A percentile compares a stretch with the other conserved stretches of the same genome.
Conservation (phyloP, 139 green algal species). For the Yamagishiella unicocca region DNA sequence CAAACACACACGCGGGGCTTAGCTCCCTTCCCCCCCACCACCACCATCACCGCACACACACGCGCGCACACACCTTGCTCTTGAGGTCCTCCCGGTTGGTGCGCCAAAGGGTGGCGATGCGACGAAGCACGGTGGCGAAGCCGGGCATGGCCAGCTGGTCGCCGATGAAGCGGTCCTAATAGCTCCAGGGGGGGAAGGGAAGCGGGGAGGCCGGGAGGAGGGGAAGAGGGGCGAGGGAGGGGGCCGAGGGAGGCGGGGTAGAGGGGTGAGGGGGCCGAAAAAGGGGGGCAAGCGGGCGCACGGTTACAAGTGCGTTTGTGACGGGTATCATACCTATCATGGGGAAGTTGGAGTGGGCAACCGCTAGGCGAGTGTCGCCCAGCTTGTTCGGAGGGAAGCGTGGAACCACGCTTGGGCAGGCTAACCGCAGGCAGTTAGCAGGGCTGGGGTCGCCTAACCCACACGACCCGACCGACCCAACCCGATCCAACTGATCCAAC, state of each 20-base stretch:
- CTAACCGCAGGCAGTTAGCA: too few species aligned
- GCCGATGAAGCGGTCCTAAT: conserved; percentile 36
- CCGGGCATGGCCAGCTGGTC: conserved; percentile 66
- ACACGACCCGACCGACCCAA: too few species aligned
- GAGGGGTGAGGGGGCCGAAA: neutral
- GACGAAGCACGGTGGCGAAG: conserved; percentile 83
- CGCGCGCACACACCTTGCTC: conserved; percentile 58
- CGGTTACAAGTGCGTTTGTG: too few species aligned
- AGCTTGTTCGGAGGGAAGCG: too few species aligned
- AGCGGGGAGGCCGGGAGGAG: neutral
- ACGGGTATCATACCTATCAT: too few species aligned
- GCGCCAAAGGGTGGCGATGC: conserved; percentile 67
- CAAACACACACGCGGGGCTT: neutral
- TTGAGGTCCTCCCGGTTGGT: conserved; percentile 54
- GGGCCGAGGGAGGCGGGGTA: neutral
- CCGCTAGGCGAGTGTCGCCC: too few species aligned
- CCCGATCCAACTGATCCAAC: too few species aligned
- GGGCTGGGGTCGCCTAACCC: too few species aligned
- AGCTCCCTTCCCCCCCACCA: neutral
- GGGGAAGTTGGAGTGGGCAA: too few species aligned
- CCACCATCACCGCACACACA: neutral
- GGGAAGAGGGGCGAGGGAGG: neutral
- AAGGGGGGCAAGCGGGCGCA: neutral
- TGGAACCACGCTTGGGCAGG: too few species aligned
- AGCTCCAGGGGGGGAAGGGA: too few species aligned